Evolutionary conservation across 805 yeast species (phyloP).

Genomic region (Starmerella riodocensis): DNA sequence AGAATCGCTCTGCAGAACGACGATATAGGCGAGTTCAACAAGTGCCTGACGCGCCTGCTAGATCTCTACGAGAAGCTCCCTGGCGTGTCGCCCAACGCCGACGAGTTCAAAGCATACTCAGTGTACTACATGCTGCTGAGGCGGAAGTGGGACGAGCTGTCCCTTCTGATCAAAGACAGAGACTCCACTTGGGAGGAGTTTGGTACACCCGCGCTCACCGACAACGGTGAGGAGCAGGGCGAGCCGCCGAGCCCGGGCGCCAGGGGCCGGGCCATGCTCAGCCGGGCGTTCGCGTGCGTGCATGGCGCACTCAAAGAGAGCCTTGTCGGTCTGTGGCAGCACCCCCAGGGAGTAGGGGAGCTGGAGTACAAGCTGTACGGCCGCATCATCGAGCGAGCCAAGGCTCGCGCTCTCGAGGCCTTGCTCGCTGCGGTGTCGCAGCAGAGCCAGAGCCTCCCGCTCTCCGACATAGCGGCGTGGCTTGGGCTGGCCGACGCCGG

Average conservation of each 20-base stretch:
- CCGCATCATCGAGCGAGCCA: constrained; percentile 3
- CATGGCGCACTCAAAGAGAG: constrained; percentile 1
- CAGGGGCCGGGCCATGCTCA: constrained; percentile 1
- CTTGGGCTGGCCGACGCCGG: background rate
- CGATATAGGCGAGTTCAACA: constrained; percentile 90
- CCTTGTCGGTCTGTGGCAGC: background rate
- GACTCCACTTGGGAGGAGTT: background rate
- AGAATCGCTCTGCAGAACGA: constrained; percentile 69
- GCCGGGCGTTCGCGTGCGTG: constrained; percentile 6
- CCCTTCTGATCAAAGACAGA: background rate
- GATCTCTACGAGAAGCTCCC: constrained; percentile 19
- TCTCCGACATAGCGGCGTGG: background rate
- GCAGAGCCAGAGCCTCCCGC: constrained; percentile 10
- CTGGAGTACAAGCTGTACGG: constrained; percentile 10
- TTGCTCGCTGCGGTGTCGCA: constrained; percentile 3
- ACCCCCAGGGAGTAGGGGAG: constrained; percentile 1
- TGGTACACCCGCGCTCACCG: background rate
- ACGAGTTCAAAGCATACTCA: constrained; percentile 12
- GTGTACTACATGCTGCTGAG: constrained; percentile 11
- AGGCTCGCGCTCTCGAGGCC: constrained; percentile 4
- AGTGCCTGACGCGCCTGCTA: constrained; percentile 74
- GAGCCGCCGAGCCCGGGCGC: background rate
- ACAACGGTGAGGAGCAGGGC: background rate
- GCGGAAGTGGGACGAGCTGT: constrained; percentile 10
- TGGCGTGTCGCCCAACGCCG: background rate